These are phyloP conservation scores for Chaetomium globosum DNA, from an alignment of 2,329 filamentous ascomycete species.

Conservation along the genomic window DNA sequence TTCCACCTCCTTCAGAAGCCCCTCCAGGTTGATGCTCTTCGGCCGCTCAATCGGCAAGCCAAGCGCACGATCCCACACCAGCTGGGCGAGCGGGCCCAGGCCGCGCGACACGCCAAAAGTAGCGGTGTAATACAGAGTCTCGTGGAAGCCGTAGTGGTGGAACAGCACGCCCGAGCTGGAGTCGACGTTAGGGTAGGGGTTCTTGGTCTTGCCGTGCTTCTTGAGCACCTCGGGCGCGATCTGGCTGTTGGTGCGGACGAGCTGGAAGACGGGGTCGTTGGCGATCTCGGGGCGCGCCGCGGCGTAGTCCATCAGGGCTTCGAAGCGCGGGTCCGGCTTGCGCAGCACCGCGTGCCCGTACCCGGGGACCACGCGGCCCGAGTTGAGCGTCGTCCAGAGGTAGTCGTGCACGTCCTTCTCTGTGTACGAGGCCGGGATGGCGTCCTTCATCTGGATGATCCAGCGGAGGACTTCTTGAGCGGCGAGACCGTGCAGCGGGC, in stretches of 20 bases:
- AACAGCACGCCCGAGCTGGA: constrained; percentile 91
- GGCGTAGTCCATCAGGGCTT: constrained; percentile 96
- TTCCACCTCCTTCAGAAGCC: constrained; percentile 71
- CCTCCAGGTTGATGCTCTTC: constrained; percentile 94
- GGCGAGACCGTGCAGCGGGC: constrained; percentile 87
- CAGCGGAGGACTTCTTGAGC: constrained; percentile 97
- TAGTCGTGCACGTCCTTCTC: constrained; percentile 84
- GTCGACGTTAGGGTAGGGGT: constrained; percentile 97
- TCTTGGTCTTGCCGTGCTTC: constrained; percentile 97
- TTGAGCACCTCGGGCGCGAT: constrained; percentile 88
- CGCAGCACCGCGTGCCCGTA: constrained; percentile 95
- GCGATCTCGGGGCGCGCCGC: constrained; percentile 81
- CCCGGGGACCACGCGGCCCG: constrained; percentile 88
- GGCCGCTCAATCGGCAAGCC: constrained; percentile 95
- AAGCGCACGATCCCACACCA: constrained; percentile 93
- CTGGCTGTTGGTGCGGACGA: constrained; percentile 90
- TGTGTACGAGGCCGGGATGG: constrained; percentile 75
- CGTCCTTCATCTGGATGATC: constrained; percentile 93
- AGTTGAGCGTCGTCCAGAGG: constrained; percentile 90
- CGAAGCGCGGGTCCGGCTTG: constrained; percentile 95
- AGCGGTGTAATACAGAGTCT: constrained; percentile 90
- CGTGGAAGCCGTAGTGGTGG: constrained; percentile 96
- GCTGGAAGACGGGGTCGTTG: constrained; percentile 84
- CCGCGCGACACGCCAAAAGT: constrained; percentile 70
- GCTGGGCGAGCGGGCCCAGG: constrained; percentile 85